phyloP scores from a whole-genome alignment of 176 grass and related monocot species.

The Oryza punctata region DNA sequence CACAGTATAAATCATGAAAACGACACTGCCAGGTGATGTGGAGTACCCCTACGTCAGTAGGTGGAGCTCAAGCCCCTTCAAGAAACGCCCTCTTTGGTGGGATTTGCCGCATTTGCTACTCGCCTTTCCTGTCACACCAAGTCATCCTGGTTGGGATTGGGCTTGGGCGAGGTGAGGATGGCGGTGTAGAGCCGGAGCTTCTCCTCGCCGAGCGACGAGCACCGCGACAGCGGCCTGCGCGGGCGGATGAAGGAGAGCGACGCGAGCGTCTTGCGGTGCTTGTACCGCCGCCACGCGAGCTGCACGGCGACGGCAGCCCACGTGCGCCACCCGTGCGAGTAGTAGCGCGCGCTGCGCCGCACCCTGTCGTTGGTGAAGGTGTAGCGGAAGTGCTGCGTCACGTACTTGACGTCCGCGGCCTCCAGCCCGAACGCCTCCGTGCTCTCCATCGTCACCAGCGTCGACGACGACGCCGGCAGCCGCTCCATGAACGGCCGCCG shows the following conservation, averaged over 20 bases:
- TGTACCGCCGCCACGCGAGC: constrained; percentile 74
- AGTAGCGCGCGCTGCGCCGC: constrained; percentile 80
- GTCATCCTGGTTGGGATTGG: constrained; percentile 74
- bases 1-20: background rate
- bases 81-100: no score
- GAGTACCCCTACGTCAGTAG: no score
- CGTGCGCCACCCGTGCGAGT: constrained; percentile 87
- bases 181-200: constrained; percentile 83
- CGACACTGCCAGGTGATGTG: no score
- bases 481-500: constrained; percentile 70
- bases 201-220: constrained; percentile 82
- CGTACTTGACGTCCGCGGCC: constrained; percentile 79
- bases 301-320: constrained; percentile 94
- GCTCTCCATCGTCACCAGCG: constrained; percentile 68
- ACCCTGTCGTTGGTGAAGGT: constrained; percentile 85
- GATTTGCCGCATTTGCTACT: no score
- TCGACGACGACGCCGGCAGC: constrained; percentile 74
- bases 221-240: constrained; percentile 55
- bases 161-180: constrained; percentile 80
- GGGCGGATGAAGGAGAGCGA: constrained; percentile 81
- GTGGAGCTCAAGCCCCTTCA: no score
- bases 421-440: constrained; percentile 87
- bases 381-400: constrained; percentile 90
- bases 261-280: constrained; percentile 69
- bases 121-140: background rate